These are phyloP conservation scores for Datisca glomerata DNA, from an alignment of 306 rosid genomes.

Conservation along the genomic window DNA sequence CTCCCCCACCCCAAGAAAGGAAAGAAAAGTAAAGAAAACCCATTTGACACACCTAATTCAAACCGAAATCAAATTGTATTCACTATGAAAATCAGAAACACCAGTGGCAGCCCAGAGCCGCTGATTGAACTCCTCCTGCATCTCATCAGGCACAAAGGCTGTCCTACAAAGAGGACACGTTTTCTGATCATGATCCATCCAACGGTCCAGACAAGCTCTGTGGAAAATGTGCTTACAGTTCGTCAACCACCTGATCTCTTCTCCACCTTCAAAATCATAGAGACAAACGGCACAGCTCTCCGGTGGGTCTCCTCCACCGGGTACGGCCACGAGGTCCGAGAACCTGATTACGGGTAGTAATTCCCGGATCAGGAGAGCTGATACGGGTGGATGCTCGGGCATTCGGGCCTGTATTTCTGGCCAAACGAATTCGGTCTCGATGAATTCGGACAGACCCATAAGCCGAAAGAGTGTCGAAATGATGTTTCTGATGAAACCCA, in stretches of 20 bases:
- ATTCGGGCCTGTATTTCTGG: constrained; percentile 16
- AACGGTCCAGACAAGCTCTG: constrained; percentile 72
- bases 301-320: constrained; percentile 16
- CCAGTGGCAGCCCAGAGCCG: constrained; percentile 67
- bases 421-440: constrained; percentile 41
- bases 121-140: constrained; percentile 41
- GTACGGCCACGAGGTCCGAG: constrained; percentile 12
- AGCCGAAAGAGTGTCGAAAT: constrained; percentile 39
- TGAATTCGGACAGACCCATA: constrained; percentile 58
- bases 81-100: constrained; percentile 23
- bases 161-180: constrained; percentile 87
- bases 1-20: too few relatives aligned
- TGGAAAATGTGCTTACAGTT: constrained; percentile 90
- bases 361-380: constrained; percentile 56
- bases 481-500: constrained; percentile 45
- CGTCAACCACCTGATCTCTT: constrained; percentile 64
- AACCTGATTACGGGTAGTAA: constrained; percentile 47
- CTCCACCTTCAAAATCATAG: constrained; percentile 46
- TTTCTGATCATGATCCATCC: constrained; percentile 90
- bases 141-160: constrained; percentile 49
- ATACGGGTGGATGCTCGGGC: constrained; percentile 31
- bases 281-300: constrained; percentile 76
- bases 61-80: constrained; percentile 18
- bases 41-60: constrained; percentile 8
- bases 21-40: not conserved